Evolutionary conservation across 73 alveolate species (phyloP), one percentile per base, ranked within the genome.

Genomic region (Effrenium voratum): DNA sequence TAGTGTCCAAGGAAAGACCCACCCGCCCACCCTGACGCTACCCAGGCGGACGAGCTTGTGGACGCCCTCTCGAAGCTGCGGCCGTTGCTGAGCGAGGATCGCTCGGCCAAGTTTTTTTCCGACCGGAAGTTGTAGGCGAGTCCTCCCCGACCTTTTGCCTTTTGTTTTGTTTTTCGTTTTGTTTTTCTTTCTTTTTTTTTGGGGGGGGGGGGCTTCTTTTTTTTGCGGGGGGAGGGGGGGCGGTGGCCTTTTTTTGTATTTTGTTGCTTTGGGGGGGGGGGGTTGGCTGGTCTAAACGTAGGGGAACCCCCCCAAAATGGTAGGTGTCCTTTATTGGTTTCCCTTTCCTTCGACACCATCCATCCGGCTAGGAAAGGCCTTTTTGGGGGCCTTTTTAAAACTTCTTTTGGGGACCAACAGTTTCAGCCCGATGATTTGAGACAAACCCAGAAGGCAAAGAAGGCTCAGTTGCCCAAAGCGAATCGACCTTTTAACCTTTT

Each of bases 61-160:
- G 96, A 90, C 49, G 96, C 96, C 34, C 81, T 90, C 34, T 34
- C 87, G 10, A 77, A 79, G 72, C 75, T 90, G 96, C 96, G 96
- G 41, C 96, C 96, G 38, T 57, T 90, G 38, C 79, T 90, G 66
- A 75, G 44, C 40, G 96, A 90, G 96, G 96, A 12, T 6, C 57
- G 5, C 92, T n/a, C 19, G 40, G 24, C 34, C 44, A 26, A 16
- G 44, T 1, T 22, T 26, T 2, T 34, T 34, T 12, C 34, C 1
- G 43, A 30, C 44, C 26, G 34, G 45, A 30, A 6, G 15, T 30
- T 52, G 63, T 12, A 52, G 16, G 8, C 13, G 45, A 3, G 63
- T 5, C n/a, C 32, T 30, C 82, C 26, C 43, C 44, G 34, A 30
- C 80, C n/a, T n/a, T n/a, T n/a, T n/a, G n/a, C n/a, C n/a, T n/a